Evolutionary conservation across 768 basidiomycete genomes (phyloP), one percentile per base, ranked within the genome.

Genomic region (Sarcodon aspratus): DNA sequence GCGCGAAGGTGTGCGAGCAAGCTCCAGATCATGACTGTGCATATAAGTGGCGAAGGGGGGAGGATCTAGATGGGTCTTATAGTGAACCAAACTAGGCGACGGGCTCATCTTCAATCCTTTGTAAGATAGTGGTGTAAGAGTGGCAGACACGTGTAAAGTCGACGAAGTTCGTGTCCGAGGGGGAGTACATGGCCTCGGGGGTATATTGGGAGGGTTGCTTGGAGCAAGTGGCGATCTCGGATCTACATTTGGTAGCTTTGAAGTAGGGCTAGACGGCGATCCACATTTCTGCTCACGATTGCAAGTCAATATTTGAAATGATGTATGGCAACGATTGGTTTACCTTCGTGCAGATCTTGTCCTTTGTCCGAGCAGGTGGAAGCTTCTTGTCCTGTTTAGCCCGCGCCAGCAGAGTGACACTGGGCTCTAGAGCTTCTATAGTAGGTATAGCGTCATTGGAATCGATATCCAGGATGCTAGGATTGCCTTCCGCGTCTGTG

Each of bases 71-170:
- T 81, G 68, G 8, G 76, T 74, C 55, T 84, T 85, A 61, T 82
- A 84, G 63, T 85, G 78, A 8, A 70, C 75, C 11, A 84, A 69
- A 54, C 78, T 82, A 1, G 80, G 62, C 2, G 73, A 74, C 3
- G 82, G 82, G 54, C 80, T 81, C 80, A 81, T 82, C 55, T 82
- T 78, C 34, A 82, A 59, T 36, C 80, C 82, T 54, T 72, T 75
- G 58, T 83, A 79, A 0, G 82, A 83, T 7, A 85, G 61, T 0
- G 83, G 82, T 1, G 83, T 85, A n/a, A 73, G 74, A 15, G 69
- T 62, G 0, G 81, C 76, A 1, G 83, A 83, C 13, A 82, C 65
- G 18, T 72, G 69, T 44, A 66, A 59, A 44, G 43, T 49, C 54
- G 35, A 36, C 55, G 50, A 52, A 54, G 53, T 52, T 21, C 55